Evolutionary conservation across 257 asterid genomes (phyloP).

Genomic region (Solanum verrucosum): DNA sequence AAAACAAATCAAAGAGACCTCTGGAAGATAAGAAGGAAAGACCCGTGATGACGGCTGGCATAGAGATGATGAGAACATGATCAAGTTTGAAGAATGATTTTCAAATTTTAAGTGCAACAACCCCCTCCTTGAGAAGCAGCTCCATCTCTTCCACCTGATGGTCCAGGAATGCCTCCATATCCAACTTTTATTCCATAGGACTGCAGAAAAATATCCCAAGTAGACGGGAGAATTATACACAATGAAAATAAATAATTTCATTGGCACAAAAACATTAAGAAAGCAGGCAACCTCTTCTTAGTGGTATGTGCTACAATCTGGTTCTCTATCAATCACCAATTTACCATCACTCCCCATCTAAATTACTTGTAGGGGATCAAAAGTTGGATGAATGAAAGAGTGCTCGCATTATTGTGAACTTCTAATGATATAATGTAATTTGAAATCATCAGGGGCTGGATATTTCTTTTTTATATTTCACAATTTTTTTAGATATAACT

Average conservation of each 20-base stretch:
- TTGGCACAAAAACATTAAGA: background rate
- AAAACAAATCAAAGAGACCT: background rate
- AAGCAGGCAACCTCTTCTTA: background rate
- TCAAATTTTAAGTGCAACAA: constrained; percentile 36
- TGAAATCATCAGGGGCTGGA: background rate
- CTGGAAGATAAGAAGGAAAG: background rate
- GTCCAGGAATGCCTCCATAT: constrained; percentile 66
- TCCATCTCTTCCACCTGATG: constrained; percentile 74
- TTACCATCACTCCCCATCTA: background rate
- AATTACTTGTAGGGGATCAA: background rate
- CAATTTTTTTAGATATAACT: background rate
- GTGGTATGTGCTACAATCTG: background rate
- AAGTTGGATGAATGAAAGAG: background rate
- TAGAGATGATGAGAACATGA: background rate
- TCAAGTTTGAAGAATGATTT: background rate
- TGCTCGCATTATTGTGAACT: background rate
- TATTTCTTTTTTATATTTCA: background rate
- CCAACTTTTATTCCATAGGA: constrained; percentile 92
- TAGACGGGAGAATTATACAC: background rate
- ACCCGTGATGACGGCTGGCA: background rate
- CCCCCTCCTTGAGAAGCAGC: constrained; percentile 73
- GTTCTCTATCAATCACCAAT: background rate
- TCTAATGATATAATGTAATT: background rate
- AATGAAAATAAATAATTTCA: background rate
- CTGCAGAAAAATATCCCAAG: constrained; percentile 23